Percentiles rank a stretch among this genome's conserved stretches.
Evolutionary conservation across 805 yeast species (phyloP).

Genomic region (Saturnispora kantuleensis): DNA sequence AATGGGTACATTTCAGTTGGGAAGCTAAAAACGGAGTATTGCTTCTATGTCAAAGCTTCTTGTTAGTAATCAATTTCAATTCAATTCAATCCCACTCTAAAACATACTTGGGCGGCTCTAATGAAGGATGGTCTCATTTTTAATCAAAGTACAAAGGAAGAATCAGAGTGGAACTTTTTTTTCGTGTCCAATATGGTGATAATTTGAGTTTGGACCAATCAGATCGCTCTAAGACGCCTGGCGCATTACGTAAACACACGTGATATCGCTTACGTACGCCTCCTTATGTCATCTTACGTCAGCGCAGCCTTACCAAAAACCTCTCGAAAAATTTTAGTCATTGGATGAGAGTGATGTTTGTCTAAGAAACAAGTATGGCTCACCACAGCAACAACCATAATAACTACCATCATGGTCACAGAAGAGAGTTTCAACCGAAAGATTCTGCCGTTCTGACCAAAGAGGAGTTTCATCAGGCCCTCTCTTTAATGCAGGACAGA

Average conservation of each 20-base stretch:
- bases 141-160: not conserved
- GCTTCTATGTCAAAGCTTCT: not conserved
- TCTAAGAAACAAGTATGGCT: not conserved
- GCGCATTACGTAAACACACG: no score
- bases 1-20: conserved; percentile 54
- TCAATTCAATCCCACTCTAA: not conserved
- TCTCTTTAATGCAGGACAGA: conserved; percentile 41
- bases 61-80: not conserved
- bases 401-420: not conserved
- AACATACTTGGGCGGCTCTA: conserved; percentile 6
- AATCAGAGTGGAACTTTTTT: not conserved
- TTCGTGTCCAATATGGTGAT: not conserved
- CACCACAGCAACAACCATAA: not conserved
- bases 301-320: no score
- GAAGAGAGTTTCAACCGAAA: no score
- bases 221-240: no score
- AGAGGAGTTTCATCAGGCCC: conserved; percentile 22
- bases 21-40: conserved; percentile 21
- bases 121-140: conserved; percentile 7
- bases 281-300: no score
- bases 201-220: not conserved
- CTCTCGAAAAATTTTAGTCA: no score
- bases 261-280: no score
- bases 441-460: not conserved
- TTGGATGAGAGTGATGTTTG: no score